Base-by-base conservation (phyloP, 345 rosid species). In the Kernera saxatilis region DNA sequence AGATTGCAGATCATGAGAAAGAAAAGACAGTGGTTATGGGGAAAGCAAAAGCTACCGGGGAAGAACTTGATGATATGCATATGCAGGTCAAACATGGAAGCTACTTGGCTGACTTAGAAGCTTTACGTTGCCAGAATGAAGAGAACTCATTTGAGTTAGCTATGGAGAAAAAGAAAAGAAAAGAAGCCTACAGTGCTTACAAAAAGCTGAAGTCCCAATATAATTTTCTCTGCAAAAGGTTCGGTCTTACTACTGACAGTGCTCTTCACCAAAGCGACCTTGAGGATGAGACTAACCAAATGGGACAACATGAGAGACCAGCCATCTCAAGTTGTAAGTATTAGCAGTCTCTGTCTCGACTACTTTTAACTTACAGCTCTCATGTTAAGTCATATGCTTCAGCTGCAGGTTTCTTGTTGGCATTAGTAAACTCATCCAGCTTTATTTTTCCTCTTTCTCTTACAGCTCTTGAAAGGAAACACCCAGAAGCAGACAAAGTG, bases 121-220 rank as follows among this genome's bases (percentile, higher is more conserved):
- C 81, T 51, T 70, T 86, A 45, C 83, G 76, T 74, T 62, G 73
- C 64, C 66, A 78, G 78, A 73, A 76, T 69, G 71, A 85, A 36
- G 72, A 54, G 45, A 88, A 74, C 64, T 59, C 81, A 49, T 46
- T 79, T 15, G 84, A 82, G 49, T 72, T 91, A 55, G 56, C 68
- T 58, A 41, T 64, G 19, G 87, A 81, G 83, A 81, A 51, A 82
- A 81, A 75, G 75, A 91, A 78, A 70, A 74, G 8, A 51, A 76
- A 61, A 32, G 79, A 83, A 36, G 8, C 76, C 13, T 0, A 64
- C 60, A 82, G 65, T 69, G 49, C 70, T 21, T 89, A 81, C 86
- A 89, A 89, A 48, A 86, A 76, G 68, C 68, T 88, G 43, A 89
- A 82, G 77, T 88, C 93, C 49, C 93, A 91, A 48, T 78, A 91